Conservation (phyloP, 805 yeast species). For the Candida stauntonica region DNA sequence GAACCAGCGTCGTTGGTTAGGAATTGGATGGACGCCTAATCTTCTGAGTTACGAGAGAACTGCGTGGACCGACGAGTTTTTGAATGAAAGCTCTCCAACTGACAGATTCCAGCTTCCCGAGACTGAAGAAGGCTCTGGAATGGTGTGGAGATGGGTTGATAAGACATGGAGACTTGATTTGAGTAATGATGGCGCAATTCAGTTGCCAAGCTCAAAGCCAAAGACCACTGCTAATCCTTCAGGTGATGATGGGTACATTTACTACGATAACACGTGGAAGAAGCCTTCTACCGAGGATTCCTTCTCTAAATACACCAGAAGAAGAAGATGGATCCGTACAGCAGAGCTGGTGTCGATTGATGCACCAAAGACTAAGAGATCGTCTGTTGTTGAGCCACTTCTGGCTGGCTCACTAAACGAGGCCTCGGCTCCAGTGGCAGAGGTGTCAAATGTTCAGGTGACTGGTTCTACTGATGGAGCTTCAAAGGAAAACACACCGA, state of each 20-base stretch:
- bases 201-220: slow-evolving; percentile 57
- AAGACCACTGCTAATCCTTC: slow-evolving; percentile 60
- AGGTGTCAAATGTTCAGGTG: slow-evolving; percentile 23
- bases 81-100: slow-evolving; percentile 77
- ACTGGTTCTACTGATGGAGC: slow-evolving; percentile 14
- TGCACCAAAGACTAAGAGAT: slow-evolving; percentile 10
- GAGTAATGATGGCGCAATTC: slow-evolving; percentile 82
- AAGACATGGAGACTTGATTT: slow-evolving; percentile 86
- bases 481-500: slow-evolving; percentile 15
- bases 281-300: slow-evolving; percentile 84
- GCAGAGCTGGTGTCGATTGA: slow-evolving; percentile 66
- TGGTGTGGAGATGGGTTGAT: slow-evolving; percentile 95
- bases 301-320: slow-evolving; percentile 84
- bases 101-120: slow-evolving; percentile 80
- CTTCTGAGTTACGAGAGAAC: slow-evolving; percentile 89
- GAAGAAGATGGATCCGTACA: slow-evolving; percentile 94
- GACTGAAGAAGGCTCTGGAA: slow-evolving; percentile 58
- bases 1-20: slow-evolving; percentile 95
- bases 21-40: slow-evolving; percentile 96
- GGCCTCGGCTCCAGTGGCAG: slow-evolving; percentile 17
- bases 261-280: slow-evolving; percentile 92
- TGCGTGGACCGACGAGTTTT: slow-evolving; percentile 95
- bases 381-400: slow-evolving; percentile 2
- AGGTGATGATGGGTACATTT: slow-evolving; percentile 80
- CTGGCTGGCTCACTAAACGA: slow-evolving; percentile 1